Conservation (phyloP, 2,329 filamentous ascomycete species). For the Paracorniculantispora psalliotae region DNA sequence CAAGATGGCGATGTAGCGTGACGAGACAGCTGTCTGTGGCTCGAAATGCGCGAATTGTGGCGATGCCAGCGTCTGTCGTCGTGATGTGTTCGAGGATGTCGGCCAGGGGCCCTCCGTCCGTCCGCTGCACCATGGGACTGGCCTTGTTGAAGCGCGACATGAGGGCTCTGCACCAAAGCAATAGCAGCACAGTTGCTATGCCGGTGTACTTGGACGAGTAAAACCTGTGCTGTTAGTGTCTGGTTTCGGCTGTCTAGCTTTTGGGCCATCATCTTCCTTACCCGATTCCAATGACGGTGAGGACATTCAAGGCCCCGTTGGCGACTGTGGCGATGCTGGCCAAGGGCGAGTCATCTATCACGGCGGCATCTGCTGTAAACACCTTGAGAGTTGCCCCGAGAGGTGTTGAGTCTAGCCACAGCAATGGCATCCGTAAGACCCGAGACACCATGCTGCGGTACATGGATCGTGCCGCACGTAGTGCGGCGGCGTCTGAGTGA, state of each 20-base stretch:
- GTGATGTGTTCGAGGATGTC: conserved; percentile 1
- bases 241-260: too few relatives aligned
- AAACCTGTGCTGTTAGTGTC: neutral
- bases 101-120: neutral
- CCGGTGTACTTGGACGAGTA: neutral
- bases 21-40: neutral
- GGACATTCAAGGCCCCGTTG: neutral
- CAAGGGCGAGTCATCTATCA: neutral
- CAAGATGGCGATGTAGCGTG: neutral
- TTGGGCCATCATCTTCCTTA: too few relatives aligned
- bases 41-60: neutral
- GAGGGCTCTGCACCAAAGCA: neutral
- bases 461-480: neutral
- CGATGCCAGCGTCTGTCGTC: neutral
- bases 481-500: neutral
- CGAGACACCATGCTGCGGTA: neutral
- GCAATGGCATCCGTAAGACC: neutral
- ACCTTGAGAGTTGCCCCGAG: neutral
- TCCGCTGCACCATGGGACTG: neutral
- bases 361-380: neutral
- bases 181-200: neutral
- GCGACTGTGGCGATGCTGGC: neutral
- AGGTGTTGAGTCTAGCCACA: neutral
- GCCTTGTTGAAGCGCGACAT: neutral
- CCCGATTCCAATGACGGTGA: neutral